phyloP scores from a whole-genome alignment of 257 asterid genomes.

The Capsicum chinense region DNA sequence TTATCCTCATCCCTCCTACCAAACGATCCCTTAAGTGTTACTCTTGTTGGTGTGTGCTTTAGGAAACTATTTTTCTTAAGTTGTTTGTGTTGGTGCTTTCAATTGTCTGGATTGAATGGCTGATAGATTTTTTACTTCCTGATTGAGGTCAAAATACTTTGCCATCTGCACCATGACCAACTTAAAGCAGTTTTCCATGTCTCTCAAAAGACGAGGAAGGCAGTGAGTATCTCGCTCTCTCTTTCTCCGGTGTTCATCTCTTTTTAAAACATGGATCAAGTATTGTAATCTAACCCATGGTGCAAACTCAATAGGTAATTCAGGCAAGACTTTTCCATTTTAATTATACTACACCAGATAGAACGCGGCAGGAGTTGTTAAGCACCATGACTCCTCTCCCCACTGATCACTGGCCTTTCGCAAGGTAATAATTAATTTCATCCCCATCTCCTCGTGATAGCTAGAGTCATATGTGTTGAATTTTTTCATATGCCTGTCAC shows the following conservation, averaged over 20 bases:
- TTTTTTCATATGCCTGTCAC: conserved; percentile 14
- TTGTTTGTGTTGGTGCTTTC: neutral
- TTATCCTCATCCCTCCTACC: no score
- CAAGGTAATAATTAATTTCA: conserved; percentile 44
- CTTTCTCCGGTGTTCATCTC: neutral
- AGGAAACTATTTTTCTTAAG: neutral
- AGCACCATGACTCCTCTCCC: conserved; percentile 84
- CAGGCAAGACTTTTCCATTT: conserved; percentile 85
- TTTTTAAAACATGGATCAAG: neutral
- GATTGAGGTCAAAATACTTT: conserved; percentile 75
- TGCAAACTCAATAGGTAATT: conserved; percentile 57
- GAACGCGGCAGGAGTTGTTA: conserved; percentile 89
- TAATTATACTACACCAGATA: conserved; percentile 95
- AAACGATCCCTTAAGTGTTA: neutral
- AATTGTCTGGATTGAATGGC: neutral
- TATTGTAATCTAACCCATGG: neutral
- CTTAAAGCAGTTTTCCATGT: conserved; percentile 95
- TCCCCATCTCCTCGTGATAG: neutral
- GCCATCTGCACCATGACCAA: conserved; percentile 96
- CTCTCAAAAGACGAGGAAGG: conserved; percentile 85
- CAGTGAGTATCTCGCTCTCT: conserved; percentile 59
- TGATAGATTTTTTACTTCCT: neutral
- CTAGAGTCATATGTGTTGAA: neutral
- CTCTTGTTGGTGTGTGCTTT: neutral
- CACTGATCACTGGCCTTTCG: conserved; percentile 89